Percentiles rank a stretch among this genome's conserved stretches.
These are phyloP conservation scores for Trichosporon inkin DNA, from an alignment of 1,284 basidiomycete genomes.

Conservation along the genomic window DNA sequence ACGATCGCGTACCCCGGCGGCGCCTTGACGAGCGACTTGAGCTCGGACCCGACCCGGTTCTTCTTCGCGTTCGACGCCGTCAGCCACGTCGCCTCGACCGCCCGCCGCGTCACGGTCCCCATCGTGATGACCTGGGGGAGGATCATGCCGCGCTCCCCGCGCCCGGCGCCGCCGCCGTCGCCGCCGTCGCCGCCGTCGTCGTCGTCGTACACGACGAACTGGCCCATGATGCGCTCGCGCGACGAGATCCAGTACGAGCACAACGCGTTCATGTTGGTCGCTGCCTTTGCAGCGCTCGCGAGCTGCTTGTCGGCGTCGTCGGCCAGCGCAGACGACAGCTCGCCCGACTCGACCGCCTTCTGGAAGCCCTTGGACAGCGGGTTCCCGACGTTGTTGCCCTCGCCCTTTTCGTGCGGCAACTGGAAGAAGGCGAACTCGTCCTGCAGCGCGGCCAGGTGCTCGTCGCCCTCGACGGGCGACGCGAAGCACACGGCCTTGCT, in stretches of 20 bases:
- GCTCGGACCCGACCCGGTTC: slow-evolving; percentile 93
- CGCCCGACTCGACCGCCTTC: slow-evolving; percentile 79
- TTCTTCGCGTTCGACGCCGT: slow-evolving; percentile 98
- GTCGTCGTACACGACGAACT: slow-evolving; percentile 86
- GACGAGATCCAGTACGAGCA: slow-evolving; percentile 98
- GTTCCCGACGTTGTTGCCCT: slow-evolving; percentile 86
- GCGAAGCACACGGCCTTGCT: slow-evolving; percentile 25
- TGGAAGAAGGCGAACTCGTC: slow-evolving; percentile 65
- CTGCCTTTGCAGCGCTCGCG: slow-evolving; percentile 71
- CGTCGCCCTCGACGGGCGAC: slow-evolving; percentile 21
- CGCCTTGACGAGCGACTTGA: slow-evolving; percentile 95
- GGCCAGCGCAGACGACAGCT: slow-evolving; percentile 57
- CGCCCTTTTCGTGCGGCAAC: slow-evolving; percentile 93
- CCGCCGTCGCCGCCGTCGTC: no score
- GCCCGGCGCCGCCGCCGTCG: slow-evolving; percentile 57
- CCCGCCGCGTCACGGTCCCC: slow-evolving; percentile 95
- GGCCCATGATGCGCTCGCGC: slow-evolving; percentile 84
- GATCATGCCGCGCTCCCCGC: slow-evolving; percentile 70
- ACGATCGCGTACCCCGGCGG: slow-evolving; percentile 92
- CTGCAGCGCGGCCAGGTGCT: slow-evolving; percentile 22
- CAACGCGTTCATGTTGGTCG: slow-evolving; percentile 86
- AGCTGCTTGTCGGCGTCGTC: slow-evolving; percentile 49
- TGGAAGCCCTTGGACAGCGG: slow-evolving; percentile 88
- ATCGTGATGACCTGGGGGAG: slow-evolving; percentile 95
- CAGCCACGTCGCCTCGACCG: slow-evolving; percentile 97